Conservation (phyloP, 192 early-diverging fungal genomes). For the Borealophlyctis nickersoniae region DNA sequence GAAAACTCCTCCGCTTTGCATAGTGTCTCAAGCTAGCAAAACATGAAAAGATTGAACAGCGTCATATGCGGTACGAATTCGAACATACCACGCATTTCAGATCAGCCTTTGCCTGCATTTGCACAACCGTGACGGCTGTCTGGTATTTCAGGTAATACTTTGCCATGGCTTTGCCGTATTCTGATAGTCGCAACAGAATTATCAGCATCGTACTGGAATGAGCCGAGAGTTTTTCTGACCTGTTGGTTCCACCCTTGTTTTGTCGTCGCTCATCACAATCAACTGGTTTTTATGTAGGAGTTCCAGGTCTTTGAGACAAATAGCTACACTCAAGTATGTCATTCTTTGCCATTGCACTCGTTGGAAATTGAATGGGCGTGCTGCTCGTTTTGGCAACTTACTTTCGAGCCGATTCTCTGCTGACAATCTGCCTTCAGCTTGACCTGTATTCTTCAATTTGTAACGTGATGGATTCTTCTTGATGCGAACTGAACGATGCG, state of each 20-base stretch:
- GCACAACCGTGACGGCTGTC: slow-evolving; percentile 27
- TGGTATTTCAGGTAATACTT: slow-evolving; percentile 44
- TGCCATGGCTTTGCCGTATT: slow-evolving; percentile 45
- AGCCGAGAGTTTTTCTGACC: slow-evolving; percentile 11
- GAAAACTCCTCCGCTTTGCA: slow-evolving; percentile 47
- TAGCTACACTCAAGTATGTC: no score
- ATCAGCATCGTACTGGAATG: no score
- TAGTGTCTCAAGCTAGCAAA: slow-evolving; percentile 38
- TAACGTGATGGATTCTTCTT: slow-evolving; percentile 49
- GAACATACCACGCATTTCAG: slow-evolving; percentile 8
- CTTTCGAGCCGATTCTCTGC: slow-evolving; percentile 37
- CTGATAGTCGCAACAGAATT: no score
- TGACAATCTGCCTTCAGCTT: slow-evolving; percentile 13
- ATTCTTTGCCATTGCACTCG: no score
- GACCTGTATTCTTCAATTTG: slow-evolving; percentile 27
- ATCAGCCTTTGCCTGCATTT: slow-evolving; percentile 8
- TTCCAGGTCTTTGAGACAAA: slow-evolving; percentile 46
- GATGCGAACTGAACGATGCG: slow-evolving; percentile 46
- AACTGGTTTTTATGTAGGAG: slow-evolving; percentile 23
- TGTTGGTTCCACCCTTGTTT: slow-evolving; percentile 32
- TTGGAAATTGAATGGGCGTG: background rate
- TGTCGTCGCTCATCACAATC: slow-evolving; percentile 18
- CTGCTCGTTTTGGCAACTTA: background rate
- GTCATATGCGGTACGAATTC: background rate
- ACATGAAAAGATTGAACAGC: background rate